Evolutionary conservation across 768 basidiomycete species (phyloP).

Genomic region (Lentinus brumalis): DNA sequence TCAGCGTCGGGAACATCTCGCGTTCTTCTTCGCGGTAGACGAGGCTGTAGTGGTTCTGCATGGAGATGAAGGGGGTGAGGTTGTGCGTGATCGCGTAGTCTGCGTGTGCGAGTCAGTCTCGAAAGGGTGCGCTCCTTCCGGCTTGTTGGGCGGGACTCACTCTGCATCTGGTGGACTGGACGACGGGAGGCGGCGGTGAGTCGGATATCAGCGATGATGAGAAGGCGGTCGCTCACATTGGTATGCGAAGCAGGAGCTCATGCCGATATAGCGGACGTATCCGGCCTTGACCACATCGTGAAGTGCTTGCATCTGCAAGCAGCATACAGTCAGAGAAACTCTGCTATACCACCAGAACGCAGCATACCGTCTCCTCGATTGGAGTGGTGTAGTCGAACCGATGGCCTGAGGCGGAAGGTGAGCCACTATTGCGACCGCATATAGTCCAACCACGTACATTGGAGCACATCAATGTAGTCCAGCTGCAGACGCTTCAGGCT

Average conservation of each 20-base stretch:
- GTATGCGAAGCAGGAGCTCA: slow-evolving; percentile 38
- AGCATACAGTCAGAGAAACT: not conserved
- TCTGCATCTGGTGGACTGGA: slow-evolving; percentile 35
- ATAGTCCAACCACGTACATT: slow-evolving; percentile 34
- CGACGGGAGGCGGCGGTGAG: not conserved
- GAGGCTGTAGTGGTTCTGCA: slow-evolving; percentile 62
- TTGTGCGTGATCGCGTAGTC: slow-evolving; percentile 44
- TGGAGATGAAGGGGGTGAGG: slow-evolving; percentile 57
- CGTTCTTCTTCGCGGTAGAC: slow-evolving; percentile 64
- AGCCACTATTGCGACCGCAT: no score
- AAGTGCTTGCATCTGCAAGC: slow-evolving; percentile 31
- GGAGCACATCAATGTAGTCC: slow-evolving; percentile 63
- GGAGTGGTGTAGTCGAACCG: slow-evolving; percentile 43
- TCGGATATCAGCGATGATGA: not conserved
- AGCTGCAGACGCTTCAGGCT: slow-evolving; percentile 44
- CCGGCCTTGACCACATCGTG: slow-evolving; percentile 50
- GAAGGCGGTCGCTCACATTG: not conserved
- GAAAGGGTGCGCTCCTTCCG: no score
- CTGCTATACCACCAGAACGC: slow-evolving; percentile 36
- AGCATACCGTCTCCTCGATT: slow-evolving; percentile 37
- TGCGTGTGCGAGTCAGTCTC: slow-evolving; percentile 9
- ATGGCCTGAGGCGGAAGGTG: slow-evolving; percentile 23
- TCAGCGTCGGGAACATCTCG: slow-evolving; percentile 54
- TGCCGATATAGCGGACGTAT: slow-evolving; percentile 44
- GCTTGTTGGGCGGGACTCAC: slow-evolving; percentile 15